Evolutionary conservation across 2,329 filamentous ascomycete genomes (phyloP), one percentile per base, ranked within the genome.

Genomic region (Lecanoromycetidae sp.): DNA sequence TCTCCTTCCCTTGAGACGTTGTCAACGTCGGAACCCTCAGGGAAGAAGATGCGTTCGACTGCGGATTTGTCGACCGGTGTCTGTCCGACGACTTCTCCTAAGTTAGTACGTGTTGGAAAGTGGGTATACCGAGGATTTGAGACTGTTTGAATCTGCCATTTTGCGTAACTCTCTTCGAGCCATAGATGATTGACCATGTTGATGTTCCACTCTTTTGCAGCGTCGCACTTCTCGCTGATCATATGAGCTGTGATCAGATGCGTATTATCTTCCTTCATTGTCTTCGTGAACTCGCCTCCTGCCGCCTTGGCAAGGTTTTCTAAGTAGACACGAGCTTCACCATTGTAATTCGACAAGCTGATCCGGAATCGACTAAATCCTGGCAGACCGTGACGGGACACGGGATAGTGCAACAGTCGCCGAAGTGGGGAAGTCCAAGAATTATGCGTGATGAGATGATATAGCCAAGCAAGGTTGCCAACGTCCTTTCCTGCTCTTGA

Each of bases 81-180:
- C 61, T 93, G 86, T 17, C 91, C 91, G 49, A 94, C 85, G 46
- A 96, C 78, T 63, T 96, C 91, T 43, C 87, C 84, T 5, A 98
- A 72, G 60, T 98, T 96, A 2, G 90, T 96, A 48, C 87, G 77
- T 9, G 76, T 74, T 13, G 91, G 91, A 55, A 96, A 98, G 60
- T 87, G 81, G 1, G 76, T 86, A 61, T 94, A 98, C 53, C 82
- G 81, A 7, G 75, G 71, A 43, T 84, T 77, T 3, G 83, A 82
- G 19, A 88, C 67, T 0, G 77, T 76, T 60, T 86, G 82, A 49
- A 82, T 69, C 58, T 84, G 75, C 68, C 87, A 94, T 61, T 84
- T 87, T 1, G 90, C 87, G 60, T 96, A 98, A 64, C 87, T 93
- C 60, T 98, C 91, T 63, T 98, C 91, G 37, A 98, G 75, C 91